Evolutionary conservation across 495 filamentous ascomycete genomes (phyloP), one percentile per base, ranked within the genome.

Genomic region (Penicillium steckii): DNA sequence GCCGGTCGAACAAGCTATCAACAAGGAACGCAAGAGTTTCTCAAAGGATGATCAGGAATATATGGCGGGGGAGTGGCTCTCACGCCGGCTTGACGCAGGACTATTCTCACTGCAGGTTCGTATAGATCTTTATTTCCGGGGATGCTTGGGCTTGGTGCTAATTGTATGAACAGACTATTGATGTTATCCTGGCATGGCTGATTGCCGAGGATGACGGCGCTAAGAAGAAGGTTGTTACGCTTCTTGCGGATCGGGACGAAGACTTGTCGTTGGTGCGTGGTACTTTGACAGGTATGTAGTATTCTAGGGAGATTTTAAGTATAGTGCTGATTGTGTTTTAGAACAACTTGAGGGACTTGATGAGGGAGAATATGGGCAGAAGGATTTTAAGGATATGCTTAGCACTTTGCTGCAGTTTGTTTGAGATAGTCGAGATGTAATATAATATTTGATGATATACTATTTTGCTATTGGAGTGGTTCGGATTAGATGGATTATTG

Each of bases 141-240:
- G 35, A 25, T 25, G 9, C 25, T 10, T 38, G 33, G 33, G 8
- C 30, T 23, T 15, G 8, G 40, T 22, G 9, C 47, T 54, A 43
- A 56, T 44, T 2, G 2, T 27, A 26, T 21, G n/a, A 22, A 4
- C 51, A 79, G 75, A 90, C 86, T 6, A 81, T 92, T 40, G 94
- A 97, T 72, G 81, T 90, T 9, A 85, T 97, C 29, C 64, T 97
- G 30, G 90, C 94, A 18, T 99, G 95, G 95, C 74, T 97, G 17
- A 74, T 90, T 12, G 95, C 92, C 1, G 95, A 99, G 68, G 95
- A 97, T 62, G 82, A 83, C 40, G 91, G 90, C 0, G 88, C 90
- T 4, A 83, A 78, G 67, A 77, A 70, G 32, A 87, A 80, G 68
- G 82, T 97, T 17, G 55, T 76, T 21, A 71, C 70, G 17, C 63